Percentiles rank a stretch among this genome's conserved stretches.
These are phyloP conservation scores for Xylariales sp. DNA, from an alignment of 2,329 filamentous ascomycete species.

Conservation along the genomic window DNA sequence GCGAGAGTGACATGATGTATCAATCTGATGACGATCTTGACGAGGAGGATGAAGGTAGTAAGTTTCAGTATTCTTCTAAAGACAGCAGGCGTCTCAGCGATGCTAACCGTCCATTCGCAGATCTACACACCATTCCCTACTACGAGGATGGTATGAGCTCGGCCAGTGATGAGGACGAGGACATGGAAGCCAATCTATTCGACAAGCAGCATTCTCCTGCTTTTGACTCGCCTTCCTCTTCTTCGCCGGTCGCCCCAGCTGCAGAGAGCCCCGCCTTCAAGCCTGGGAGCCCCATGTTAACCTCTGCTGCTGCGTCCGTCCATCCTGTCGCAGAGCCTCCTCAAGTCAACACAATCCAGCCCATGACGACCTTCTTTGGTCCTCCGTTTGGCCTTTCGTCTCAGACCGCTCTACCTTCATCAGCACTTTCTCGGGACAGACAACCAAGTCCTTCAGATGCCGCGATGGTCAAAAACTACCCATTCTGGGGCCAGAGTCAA, in stretches of 20 bases:
- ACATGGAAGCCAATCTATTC: not conserved
- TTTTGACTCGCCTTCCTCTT: not conserved
- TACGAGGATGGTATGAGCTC: not conserved
- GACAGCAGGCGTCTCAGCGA: not conserved
- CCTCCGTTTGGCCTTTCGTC: no score
- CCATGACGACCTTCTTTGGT: no score
- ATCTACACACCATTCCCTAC: not conserved
- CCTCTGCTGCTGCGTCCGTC: not conserved
- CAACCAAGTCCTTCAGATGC: slow-evolving; percentile 27
- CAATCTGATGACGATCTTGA: not conserved
- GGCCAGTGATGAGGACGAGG: not conserved
- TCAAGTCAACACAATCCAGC: no score
- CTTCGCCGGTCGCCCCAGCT: not conserved
- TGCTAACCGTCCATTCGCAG: not conserved
- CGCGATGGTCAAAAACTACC: slow-evolving; percentile 25
- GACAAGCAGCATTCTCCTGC: not conserved
- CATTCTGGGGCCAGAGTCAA: slow-evolving; percentile 25
- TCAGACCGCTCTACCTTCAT: no score
- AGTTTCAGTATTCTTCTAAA: not conserved
- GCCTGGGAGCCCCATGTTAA: not conserved
- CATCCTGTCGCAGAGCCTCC: not conserved
- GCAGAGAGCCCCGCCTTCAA: not conserved
- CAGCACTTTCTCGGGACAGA: no score
- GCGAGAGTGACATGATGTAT: not conserved
- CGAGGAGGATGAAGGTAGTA: not conserved